Base-by-base conservation (phyloP, 2,329 filamentous ascomycete genomes). In the Colletotrichum cereale region DNA sequence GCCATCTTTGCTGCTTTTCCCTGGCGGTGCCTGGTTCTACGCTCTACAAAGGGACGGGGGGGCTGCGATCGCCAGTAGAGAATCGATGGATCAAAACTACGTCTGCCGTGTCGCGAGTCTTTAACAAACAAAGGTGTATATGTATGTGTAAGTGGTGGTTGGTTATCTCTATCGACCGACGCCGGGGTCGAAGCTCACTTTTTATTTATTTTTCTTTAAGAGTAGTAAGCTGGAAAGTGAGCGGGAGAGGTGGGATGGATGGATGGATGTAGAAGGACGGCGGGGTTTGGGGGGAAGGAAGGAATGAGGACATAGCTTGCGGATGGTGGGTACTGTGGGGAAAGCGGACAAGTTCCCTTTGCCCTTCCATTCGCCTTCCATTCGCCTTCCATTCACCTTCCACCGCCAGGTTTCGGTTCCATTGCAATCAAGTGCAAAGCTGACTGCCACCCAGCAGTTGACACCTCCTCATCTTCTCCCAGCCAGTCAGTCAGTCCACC, bases 1-100 rank as follows among this genome's bases (percentile, higher is more conserved):
- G 86, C 81, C 89, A 90, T 91, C 42, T 67, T 79, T 57, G 47
- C 31, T 34, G 42, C 34, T 38, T 16, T 21, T 16, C 12, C 12
- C 10, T 47, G 44, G n/a, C 21, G 8, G 7, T 21, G 21, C 8
- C 7, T 40, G 8, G 34, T 29, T 42, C 36, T n/a, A 31, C 21
- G 5, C 8, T 24, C 34, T 38, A 34, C 36, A 36, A 36, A 16
- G 34, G 21, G 7, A 18, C 8, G 10, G 47, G n/a, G n/a, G n/a
- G n/a, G 29, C 21, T 38, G 42, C 31, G 29, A 34, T 44, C 18
- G 26, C 12, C 18, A 31, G 21, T 21, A 11, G 48, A 29, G 26
- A 26, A 21, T 52, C 50, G 18, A 16, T 53, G 31, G 29, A 34
- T 16, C 26, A 34, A 31, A 11, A 11, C 31, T 42, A 47, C 26